Evolutionary conservation across 1,284 basidiomycete species (phyloP).

Genomic region (Cutaneotrichosporon mucoides): DNA sequence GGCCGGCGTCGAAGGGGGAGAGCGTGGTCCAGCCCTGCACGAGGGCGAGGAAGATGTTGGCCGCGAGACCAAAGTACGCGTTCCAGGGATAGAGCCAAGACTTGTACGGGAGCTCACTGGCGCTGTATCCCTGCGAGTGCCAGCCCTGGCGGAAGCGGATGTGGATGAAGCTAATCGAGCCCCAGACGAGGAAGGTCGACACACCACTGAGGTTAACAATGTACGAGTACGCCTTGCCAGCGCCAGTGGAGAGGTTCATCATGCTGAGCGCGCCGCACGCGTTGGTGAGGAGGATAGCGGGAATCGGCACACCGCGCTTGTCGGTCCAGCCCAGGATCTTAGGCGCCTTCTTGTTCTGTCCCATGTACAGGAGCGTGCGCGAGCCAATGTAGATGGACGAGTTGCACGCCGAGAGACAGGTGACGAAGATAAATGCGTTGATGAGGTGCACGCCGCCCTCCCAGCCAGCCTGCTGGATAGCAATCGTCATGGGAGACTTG

Average conservation of each 20-base stretch:
- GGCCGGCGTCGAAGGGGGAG: slow-evolving; percentile 19
- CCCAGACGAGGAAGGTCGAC: slow-evolving; percentile 30
- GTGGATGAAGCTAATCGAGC: slow-evolving; percentile 26
- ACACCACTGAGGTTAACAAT: slow-evolving; percentile 33
- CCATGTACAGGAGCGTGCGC: slow-evolving; percentile 38
- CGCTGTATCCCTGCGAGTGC: slow-evolving; percentile 42
- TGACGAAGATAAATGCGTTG: slow-evolving; percentile 63
- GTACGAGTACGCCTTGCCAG: slow-evolving; percentile 31
- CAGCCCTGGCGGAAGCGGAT: slow-evolving; percentile 52
- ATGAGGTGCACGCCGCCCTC: slow-evolving; percentile 62
- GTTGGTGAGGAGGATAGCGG: slow-evolving; percentile 41
- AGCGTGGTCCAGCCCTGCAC: slow-evolving; percentile 17
- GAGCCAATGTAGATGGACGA: slow-evolving; percentile 44
- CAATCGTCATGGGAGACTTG: slow-evolving; percentile 77
- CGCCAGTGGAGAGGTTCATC: slow-evolving; percentile 36
- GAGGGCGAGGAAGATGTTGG: slow-evolving; percentile 24
- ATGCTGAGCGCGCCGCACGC: slow-evolving; percentile 47
- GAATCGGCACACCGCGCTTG: slow-evolving; percentile 48
- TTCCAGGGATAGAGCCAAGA: slow-evolving; percentile 18
- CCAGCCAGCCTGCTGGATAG: slow-evolving; percentile 63
- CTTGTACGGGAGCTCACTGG: slow-evolving; percentile 51
- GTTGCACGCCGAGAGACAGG: slow-evolving; percentile 45
- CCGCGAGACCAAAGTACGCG: slow-evolving; percentile 23
- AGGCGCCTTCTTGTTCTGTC: slow-evolving; percentile 41
- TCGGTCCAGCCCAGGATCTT: slow-evolving; percentile 43